phyloP scores from a whole-genome alignment of 2,329 filamentous ascomycete genomes.

The Colletotrichum gigasporum region DNA sequence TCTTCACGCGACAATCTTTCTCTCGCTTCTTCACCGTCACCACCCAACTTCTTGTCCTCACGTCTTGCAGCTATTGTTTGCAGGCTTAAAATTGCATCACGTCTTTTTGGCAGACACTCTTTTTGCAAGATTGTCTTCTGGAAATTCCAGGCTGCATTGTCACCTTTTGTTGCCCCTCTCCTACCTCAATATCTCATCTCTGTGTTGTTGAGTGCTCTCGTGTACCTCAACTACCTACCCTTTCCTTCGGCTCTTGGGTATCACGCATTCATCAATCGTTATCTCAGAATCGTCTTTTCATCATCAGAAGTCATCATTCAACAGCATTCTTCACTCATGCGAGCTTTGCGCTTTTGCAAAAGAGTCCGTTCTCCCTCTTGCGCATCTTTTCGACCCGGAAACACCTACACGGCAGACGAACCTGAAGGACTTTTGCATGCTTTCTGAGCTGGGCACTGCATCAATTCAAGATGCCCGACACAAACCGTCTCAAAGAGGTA shows the following conservation, averaged over 20 bases:
- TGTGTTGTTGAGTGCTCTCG: too few species aligned
- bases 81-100: not conserved
- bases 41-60: not conserved
- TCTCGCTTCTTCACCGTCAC: not conserved
- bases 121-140: not conserved
- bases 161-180: not conserved
- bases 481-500: not conserved
- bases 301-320: too few species aligned
- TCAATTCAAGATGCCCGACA: constrained; percentile 6
- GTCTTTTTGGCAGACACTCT: not conserved
- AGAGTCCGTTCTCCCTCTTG: too few species aligned
- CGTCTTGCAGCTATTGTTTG: not conserved
- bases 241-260: too few species aligned
- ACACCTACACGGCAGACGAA: too few species aligned
- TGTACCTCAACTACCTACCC: too few species aligned
- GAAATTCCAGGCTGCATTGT: not conserved
- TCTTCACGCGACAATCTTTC: not conserved
- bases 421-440: too few species aligned
- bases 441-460: not conserved
- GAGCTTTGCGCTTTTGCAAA: too few species aligned
- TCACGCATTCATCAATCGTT: too few species aligned
- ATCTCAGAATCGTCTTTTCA: too few species aligned
- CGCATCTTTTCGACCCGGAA: not conserved
- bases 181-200: too few species aligned
- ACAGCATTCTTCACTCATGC: too few species aligned